Conservation (phyloP, 306 rosid species). For the Dalbergia cochinchinensis region DNA sequence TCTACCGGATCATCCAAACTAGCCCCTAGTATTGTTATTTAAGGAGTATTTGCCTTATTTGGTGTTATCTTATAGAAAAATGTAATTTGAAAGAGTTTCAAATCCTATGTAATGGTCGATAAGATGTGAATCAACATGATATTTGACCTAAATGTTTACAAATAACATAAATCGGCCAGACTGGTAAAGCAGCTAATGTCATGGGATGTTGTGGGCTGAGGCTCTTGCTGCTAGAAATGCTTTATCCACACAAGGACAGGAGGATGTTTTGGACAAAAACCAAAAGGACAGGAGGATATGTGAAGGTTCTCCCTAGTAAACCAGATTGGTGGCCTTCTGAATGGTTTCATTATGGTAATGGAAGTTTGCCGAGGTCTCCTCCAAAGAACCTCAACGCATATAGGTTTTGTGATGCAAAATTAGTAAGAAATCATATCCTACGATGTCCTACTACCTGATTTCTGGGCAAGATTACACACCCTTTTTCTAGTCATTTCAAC, state of each 20-base stretch:
- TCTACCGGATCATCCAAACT: too few species aligned
- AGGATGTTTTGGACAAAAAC: too few species aligned
- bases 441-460: neutral
- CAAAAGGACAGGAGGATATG: too few species aligned
- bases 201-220: slow-evolving; percentile 81
- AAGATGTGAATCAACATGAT: too few species aligned
- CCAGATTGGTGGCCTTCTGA: slow-evolving; percentile 71
- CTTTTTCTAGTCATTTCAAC: neutral
- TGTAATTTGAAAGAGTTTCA: too few species aligned
- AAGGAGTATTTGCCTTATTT: too few species aligned
- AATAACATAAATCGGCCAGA: slow-evolving; percentile 16
- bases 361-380: slow-evolving; percentile 24
- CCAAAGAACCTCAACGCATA: slow-evolving; percentile 8
- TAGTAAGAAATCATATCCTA: slow-evolving; percentile 22
- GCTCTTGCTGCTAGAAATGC: slow-evolving; percentile 70
- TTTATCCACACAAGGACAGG: slow-evolving; percentile 64
- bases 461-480: neutral
- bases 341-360: slow-evolving; percentile 41
- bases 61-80: too few species aligned
- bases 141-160: too few species aligned
- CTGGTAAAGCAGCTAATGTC: slow-evolving; percentile 69
- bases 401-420: slow-evolving; percentile 31
- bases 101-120: too few species aligned
- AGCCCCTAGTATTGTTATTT: too few species aligned
- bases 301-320: slow-evolving; percentile 67